These are phyloP conservation scores for Mycena haematopus DNA, from an alignment of 768 basidiomycete genomes.

Conservation along the genomic window DNA sequence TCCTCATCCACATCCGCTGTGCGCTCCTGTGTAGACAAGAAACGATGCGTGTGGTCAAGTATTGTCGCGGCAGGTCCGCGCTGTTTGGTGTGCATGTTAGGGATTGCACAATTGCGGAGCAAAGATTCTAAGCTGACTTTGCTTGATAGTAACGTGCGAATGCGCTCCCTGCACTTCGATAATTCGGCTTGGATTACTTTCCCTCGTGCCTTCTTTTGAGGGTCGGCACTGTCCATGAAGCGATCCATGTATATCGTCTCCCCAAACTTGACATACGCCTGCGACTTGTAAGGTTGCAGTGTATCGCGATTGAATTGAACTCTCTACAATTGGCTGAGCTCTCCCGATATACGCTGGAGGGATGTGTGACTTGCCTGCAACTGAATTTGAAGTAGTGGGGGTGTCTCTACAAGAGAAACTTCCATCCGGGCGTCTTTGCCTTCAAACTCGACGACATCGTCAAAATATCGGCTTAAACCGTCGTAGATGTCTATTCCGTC, in stretches of 20 bases:
- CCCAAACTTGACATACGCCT: slow-evolving; percentile 91
- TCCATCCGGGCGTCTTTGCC: slow-evolving; percentile 90
- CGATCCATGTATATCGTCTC: slow-evolving; percentile 91
- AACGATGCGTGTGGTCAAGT: slow-evolving; percentile 61
- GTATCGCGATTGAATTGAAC: slow-evolving; percentile 95
- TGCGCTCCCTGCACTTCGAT: slow-evolving; percentile 65
- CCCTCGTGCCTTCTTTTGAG: slow-evolving; percentile 71
- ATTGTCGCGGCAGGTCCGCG: slow-evolving; percentile 64
- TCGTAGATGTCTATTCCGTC: slow-evolving; percentile 94
- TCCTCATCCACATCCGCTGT: slow-evolving; percentile 62
- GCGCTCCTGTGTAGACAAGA: slow-evolving; percentile 57
- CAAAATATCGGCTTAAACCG: slow-evolving; percentile 89
- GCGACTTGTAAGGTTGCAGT: slow-evolving; percentile 92
- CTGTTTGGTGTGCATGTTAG: slow-evolving; percentile 42
- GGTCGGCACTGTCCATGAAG: slow-evolving; percentile 80
- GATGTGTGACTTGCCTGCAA: slow-evolving; percentile 69
- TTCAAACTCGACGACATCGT: slow-evolving; percentile 86
- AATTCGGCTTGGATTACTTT: slow-evolving; percentile 75
- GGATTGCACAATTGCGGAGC: not conserved
- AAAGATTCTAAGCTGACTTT: slow-evolving; percentile 57
- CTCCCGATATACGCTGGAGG: not conserved
- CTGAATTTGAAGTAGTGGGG: slow-evolving; percentile 93
- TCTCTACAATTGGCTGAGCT: slow-evolving; percentile 51
- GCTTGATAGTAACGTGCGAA: slow-evolving; percentile 70
- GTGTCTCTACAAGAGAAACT: slow-evolving; percentile 82